A percentile compares a stretch with the other conserved stretches of the same genome.
Evolutionary conservation across 345 rosid species (phyloP).

Genomic region (Ceriops decandra): DNA sequence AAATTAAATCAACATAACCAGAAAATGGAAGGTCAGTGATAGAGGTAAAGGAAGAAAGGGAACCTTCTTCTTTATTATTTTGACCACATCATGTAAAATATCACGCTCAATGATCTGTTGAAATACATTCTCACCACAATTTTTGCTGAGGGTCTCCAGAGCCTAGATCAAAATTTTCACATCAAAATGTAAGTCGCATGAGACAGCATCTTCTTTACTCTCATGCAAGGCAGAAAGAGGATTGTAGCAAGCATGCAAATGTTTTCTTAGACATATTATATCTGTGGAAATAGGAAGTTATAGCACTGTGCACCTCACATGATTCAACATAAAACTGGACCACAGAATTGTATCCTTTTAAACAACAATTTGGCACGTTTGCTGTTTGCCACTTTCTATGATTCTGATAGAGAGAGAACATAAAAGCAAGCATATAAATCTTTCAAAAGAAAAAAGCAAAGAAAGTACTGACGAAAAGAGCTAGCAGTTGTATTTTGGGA

Average conservation of each 20-base stretch:
- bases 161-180: conserved; percentile 43
- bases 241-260: too few species aligned
- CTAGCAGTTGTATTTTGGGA: conserved; percentile 78
- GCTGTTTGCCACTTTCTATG: not conserved
- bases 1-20: not conserved
- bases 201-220: conserved; percentile 2
- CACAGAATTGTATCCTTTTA: not conserved
- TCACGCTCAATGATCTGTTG: conserved; percentile 90
- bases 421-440: conserved; percentile 8
- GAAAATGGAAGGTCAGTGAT: not conserved
- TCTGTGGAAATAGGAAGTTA: too few species aligned
- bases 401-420: not conserved
- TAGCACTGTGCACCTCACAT: too few species aligned
- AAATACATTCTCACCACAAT: conserved; percentile 80
- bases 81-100: conserved; percentile 91
- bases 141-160: conserved; percentile 92
- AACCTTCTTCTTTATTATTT: conserved; percentile 95
- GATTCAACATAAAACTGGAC: not conserved
- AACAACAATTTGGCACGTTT: not conserved
- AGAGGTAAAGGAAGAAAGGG: conserved; percentile 9
- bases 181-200: not conserved
- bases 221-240: not conserved
- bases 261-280: too few species aligned
- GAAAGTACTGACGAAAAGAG: conserved; percentile 66
- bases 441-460: not conserved